Conservation (phyloP, 148 eudicot species). For the Rhododendron ferrugineum region DNA sequence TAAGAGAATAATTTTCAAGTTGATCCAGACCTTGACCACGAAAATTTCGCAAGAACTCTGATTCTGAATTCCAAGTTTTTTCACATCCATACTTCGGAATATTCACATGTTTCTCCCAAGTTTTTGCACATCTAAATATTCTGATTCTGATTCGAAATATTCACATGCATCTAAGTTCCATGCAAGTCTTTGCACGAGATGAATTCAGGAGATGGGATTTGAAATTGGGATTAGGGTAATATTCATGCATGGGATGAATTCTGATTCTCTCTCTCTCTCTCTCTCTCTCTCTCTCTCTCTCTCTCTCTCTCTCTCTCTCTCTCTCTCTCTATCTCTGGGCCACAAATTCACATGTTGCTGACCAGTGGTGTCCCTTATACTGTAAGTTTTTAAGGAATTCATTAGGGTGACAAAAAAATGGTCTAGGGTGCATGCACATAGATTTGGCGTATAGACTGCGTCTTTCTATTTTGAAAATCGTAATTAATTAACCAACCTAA, state of each 20-base stretch:
- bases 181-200: not conserved
- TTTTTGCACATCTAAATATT: not conserved
- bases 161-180: not conserved
- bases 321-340: not conserved
- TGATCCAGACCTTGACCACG: not conserved
- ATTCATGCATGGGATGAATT: constrained; percentile 10
- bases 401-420: constrained; percentile 5
- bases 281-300: not conserved
- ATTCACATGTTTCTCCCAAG: not conserved
- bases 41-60: not conserved
- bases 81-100: not conserved
- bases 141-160: not conserved
- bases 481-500: not conserved
- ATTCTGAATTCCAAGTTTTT: too few relatives aligned
- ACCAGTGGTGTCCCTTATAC: constrained; percentile 9
- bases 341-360: not conserved
- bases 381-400: not conserved
- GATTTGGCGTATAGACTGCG: constrained; percentile 9
- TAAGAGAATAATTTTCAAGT: not conserved
- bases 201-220: not conserved
- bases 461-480: not conserved
- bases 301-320: not conserved
- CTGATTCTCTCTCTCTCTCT: not conserved
- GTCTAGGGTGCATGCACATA: constrained; percentile 16
- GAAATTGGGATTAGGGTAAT: not conserved